Base-by-base conservation (phyloP, 2,329 filamentous ascomycete species). In the Fusarium lateritium region DNA sequence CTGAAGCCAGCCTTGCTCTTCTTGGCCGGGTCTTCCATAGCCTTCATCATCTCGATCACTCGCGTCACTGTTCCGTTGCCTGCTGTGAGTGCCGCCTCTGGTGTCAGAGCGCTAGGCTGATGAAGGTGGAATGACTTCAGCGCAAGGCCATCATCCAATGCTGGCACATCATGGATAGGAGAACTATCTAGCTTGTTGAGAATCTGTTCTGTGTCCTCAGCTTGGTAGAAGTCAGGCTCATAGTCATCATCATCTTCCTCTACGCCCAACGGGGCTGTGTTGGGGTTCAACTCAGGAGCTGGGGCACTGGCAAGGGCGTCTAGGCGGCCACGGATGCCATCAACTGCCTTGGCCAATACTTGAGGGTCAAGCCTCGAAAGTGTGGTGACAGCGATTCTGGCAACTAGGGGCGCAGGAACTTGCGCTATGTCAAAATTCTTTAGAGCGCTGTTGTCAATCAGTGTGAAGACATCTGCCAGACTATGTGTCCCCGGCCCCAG, bases 161-260 rank as follows among this genome's bases (percentile, higher is more conserved):
- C 73, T 6, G 76, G 55, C 11, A 70, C 72, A 8, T 75, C 69
- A 2, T 86, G 85, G 6, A 88, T 82, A n/a, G 90, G 86, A 7
- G 90, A 84, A 64, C 88, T 88, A 75, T 95, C 92, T 15, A 94
- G 84, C 76, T 92, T 92, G 78, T 95, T 93, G 49, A 91, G 80
- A 33, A 93, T 90, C 75, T 95, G 92, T 74, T 94, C 92, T 2
- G 88, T 88, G 69, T 93, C 90, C 77, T 97, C 93, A 36, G 89
- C 88, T 10, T 91, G 87, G 62, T 91, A 89, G 71, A 94, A 94
- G 75, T 97, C 92, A 0, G 95, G 94, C 74, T 98, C 95, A 75
- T 98, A 98, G 73, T 97, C 93, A 61, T 83, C 82, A 44, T 97
- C 94, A 21, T 97, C 94, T 42, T 97, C 94, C 8, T 92, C 89